Conservation (phyloP, 208 protist species). For the Wallacemonas collosoma region DNA sequence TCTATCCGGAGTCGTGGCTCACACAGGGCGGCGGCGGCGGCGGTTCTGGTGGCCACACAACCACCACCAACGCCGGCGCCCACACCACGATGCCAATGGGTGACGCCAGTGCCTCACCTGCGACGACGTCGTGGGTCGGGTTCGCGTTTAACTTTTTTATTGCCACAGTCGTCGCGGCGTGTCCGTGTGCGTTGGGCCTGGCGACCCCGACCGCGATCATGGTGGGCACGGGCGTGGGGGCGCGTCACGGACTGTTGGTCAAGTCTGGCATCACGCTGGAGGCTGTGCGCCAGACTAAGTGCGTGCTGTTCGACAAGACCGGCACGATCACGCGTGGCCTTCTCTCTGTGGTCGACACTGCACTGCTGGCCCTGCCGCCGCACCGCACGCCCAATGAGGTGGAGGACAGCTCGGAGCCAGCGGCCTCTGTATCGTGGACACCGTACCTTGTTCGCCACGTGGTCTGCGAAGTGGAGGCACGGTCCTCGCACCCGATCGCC, state of each 20-base stretch:
- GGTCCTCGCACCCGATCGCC: constrained; percentile 90
- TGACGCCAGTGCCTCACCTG: neutral
- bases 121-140: constrained; percentile 33
- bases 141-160: constrained; percentile 96
- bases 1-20: constrained; percentile 74
- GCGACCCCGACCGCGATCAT: constrained; percentile 97
- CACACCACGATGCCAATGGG: too few relatives aligned
- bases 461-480: constrained; percentile 57
- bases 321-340: constrained; percentile 96
- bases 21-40: constrained; percentile 8
- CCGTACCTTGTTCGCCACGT: constrained; percentile 21
- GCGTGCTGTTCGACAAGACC: constrained; percentile 97
- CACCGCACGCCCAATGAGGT: neutral
- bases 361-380: constrained; percentile 15
- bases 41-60: neutral
- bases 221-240: constrained; percentile 96
- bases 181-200: constrained; percentile 97
- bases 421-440: constrained; percentile 1
- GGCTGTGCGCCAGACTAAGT: constrained; percentile 60
- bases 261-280: constrained; percentile 94
- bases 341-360: constrained; percentile 69
- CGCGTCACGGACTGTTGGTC: constrained; percentile 91
- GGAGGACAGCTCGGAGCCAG: too few relatives aligned
- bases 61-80: too few relatives aligned
- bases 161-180: constrained; percentile 95